phyloP scores from a whole-genome alignment of 495 filamentous ascomycete species.

The Neurospora tetraspora region DNA sequence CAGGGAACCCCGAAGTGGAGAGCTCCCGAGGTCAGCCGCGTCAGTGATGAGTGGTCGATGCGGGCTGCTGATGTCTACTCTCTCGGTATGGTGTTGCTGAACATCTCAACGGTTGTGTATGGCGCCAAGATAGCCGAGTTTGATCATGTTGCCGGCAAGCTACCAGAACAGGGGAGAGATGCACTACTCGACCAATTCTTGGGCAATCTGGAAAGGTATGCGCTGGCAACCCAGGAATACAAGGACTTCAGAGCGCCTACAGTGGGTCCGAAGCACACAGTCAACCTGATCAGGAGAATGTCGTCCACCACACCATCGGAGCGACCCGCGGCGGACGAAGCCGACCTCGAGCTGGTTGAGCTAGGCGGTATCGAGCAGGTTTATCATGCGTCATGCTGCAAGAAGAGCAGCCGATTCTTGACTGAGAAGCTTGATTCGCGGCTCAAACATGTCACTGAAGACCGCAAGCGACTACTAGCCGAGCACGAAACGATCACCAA shows the following conservation, averaged over 20 bases:
- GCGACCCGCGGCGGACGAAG: slow-evolving; percentile 22
- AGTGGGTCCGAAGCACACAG: slow-evolving; percentile 24
- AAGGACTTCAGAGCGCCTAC: slow-evolving; percentile 22
- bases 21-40: slow-evolving; percentile 24
- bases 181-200: slow-evolving; percentile 20
- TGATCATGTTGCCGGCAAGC: slow-evolving; percentile 22
- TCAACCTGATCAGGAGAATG: slow-evolving; percentile 26
- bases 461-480: slow-evolving; percentile 16
- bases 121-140: slow-evolving; percentile 22
- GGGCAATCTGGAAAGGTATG: slow-evolving; percentile 13
- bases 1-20: slow-evolving; percentile 28
- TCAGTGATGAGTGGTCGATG: slow-evolving; percentile 25
- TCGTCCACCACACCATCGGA: slow-evolving; percentile 12
- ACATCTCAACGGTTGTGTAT: slow-evolving; percentile 25
- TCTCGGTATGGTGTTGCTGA: slow-evolving; percentile 24
- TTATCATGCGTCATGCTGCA: slow-evolving; percentile 32
- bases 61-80: slow-evolving; percentile 29
- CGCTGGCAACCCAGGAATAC: slow-evolving; percentile 21
- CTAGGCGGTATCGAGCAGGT: slow-evolving; percentile 34
- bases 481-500: slow-evolving; percentile 16
- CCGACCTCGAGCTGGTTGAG: slow-evolving; percentile 23
- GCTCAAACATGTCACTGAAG: slow-evolving; percentile 12
- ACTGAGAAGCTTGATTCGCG: slow-evolving; percentile 20
- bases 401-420: slow-evolving; percentile 21
- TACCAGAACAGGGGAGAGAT: slow-evolving; percentile 10